These are phyloP conservation scores for Coemansia sp. DNA, from an alignment of 192 early-diverging fungal genomes.

Conservation along the genomic window DNA sequence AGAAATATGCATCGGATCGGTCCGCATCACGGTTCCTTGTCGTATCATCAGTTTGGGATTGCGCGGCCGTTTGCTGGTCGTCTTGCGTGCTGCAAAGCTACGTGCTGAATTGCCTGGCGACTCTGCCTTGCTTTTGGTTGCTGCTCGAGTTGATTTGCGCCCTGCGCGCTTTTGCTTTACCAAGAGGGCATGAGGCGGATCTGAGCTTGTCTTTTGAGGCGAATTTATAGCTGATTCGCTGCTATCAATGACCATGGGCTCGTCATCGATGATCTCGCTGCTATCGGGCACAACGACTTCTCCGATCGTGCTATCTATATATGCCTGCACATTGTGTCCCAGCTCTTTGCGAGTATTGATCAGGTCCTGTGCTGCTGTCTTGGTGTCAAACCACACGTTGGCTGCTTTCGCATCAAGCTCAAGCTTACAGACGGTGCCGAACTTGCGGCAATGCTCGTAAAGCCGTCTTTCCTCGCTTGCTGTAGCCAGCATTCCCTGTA, in stretches of 20 bases:
- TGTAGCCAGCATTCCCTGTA: neutral
- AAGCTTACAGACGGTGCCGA: constrained; percentile 24
- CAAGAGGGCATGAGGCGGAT: too few species aligned
- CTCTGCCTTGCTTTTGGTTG: neutral
- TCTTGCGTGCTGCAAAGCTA: constrained; percentile 7
- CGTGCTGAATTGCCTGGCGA: neutral
- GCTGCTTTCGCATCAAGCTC: neutral
- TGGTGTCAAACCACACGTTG: constrained; percentile 19
- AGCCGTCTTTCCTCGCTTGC: constrained; percentile 11
- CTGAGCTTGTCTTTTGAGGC: too few species aligned
- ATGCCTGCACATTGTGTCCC: constrained; percentile 1
- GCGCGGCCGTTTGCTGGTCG: constrained; percentile 3
- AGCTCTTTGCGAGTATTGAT: neutral
- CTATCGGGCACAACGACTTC: constrained; percentile 5
- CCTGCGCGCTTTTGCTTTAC: neutral
- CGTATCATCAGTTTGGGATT: neutral
- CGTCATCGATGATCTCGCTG: neutral
- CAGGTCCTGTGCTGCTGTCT: neutral
- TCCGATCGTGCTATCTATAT: neutral
- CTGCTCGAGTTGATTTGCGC: constrained; percentile 1
- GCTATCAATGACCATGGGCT: neutral
- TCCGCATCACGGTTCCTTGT: constrained; percentile 9
- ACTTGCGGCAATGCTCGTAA: constrained; percentile 12
- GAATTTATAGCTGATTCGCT: neutral
- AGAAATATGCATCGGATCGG: neutral